Base-by-base conservation (phyloP, 1,284 basidiomycete genomes). In the Phenoliferia sp. region DNA sequence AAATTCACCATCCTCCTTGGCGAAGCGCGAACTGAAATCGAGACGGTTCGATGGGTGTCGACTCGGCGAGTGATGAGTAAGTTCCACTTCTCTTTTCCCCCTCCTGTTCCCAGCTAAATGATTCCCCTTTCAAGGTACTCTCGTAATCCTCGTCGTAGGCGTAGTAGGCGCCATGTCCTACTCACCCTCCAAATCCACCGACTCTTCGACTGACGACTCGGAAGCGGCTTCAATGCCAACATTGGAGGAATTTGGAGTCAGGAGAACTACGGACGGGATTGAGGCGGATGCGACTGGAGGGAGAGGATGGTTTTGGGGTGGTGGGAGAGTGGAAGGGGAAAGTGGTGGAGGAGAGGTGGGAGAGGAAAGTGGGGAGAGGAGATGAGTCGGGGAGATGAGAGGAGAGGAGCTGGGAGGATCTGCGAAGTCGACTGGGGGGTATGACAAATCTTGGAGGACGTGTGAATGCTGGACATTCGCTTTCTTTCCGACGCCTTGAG, bases 1-100 rank as follows among this genome's bases (percentile, higher is more conserved):
- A 92, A 92, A 78, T 87, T 90, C 55, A 87, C 93, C 34, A 88
- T 96, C 68, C 84, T 83, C 26, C 81, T 95, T 33, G 90, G 91
- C 66, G 94, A 96, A 75, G 83, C 95, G 56, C 85, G 91, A 29
- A 75, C 76, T 4, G 75, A 74, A 26, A 68, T 76, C 22, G 76
- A 76, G 57, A 66, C 76, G n/a, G 73, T 70, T 29, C 73, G 73
- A 62, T 76, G 76, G 76, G 69, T 76, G 35, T 65, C 64, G 16
- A 76, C 74, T 3, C 69, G 75, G 26, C 69, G 69, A 19, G 69
- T 68, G 34, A 71, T 71, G 64, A 60, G 59, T 61, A 2, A 22
- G 60, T 61, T 31, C 57, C 29, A 17, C 32, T 34, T 16, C 48
- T 15, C 29, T 1, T 17, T 19, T 26, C 44, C 26, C 3, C 3